Conservation (phyloP, 202 grass and related monocot species). For the Brachypodium distachyon region DNA sequence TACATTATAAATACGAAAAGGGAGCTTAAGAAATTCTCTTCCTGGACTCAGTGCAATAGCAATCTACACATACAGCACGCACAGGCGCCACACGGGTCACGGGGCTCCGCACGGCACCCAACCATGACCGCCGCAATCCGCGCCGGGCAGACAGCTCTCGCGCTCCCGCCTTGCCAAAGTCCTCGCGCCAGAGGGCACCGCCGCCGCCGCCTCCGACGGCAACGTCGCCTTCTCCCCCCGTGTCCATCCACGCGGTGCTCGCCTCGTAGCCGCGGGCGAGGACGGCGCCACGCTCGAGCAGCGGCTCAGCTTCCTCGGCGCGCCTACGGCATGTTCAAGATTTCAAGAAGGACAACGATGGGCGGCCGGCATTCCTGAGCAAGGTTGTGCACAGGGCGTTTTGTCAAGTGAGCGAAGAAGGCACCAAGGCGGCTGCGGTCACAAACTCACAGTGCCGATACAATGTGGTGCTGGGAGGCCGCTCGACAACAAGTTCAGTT, state of each 20-base stretch:
- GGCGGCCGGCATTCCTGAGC: background rate
- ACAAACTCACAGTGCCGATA: background rate
- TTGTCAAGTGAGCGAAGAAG: background rate
- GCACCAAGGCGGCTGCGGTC: background rate
- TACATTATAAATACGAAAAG: too few relatives aligned
- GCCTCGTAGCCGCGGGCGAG: background rate
- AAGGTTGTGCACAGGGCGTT: background rate
- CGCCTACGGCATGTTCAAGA: background rate
- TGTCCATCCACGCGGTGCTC: constrained; percentile 20
- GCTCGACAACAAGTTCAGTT: background rate
- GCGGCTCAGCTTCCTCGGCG: constrained; percentile 33
- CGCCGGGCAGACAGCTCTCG: constrained; percentile 2
- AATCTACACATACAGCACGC: too few relatives aligned
- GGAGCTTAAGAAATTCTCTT: too few relatives aligned
- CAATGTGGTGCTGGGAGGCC: background rate
- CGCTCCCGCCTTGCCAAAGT: background rate
- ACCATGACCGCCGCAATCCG: background rate
- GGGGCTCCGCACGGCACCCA: background rate
- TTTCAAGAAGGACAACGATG: background rate
- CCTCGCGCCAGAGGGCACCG: background rate
- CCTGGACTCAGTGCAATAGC: too few relatives aligned
- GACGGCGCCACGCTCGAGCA: constrained; percentile 21
- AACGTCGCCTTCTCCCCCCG: constrained; percentile 27
- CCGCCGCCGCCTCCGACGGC: background rate
- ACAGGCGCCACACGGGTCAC: background rate